Evolutionary conservation across 2,329 filamentous ascomycete species (phyloP).

Genomic region (Dichotomopilus funicola): DNA sequence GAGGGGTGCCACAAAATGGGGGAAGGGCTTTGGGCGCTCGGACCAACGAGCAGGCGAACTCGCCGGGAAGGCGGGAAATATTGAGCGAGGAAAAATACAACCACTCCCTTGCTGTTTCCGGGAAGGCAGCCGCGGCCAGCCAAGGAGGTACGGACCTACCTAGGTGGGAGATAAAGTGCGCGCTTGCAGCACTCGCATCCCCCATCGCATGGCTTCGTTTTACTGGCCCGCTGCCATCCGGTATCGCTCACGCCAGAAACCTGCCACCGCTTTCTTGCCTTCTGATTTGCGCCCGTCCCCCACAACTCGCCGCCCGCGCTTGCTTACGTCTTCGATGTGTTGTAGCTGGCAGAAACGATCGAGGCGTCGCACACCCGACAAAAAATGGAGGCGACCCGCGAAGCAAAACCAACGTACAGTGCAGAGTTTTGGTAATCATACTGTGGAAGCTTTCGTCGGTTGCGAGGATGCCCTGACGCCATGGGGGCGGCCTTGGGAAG

Average conservation of each 20-base stretch:
- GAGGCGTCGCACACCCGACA: neutral
- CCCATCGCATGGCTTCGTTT: neutral
- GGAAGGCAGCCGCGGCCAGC: too few relatives aligned
- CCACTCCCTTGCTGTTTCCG: slow-evolving; percentile 6
- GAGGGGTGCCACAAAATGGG: slow-evolving; percentile 19
- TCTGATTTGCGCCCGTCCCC: neutral
- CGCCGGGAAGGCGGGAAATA: slow-evolving; percentile 7
- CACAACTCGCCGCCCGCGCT: neutral
- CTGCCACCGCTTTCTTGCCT: neutral
- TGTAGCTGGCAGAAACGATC: neutral
- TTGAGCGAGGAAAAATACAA: slow-evolving; percentile 6
- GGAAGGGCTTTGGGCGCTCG: slow-evolving; percentile 16
- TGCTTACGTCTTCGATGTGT: neutral
- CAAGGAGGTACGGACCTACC: neutral
- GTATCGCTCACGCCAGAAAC: slow-evolving; percentile 11
- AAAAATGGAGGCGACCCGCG: neutral
- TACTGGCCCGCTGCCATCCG: slow-evolving; percentile 9
- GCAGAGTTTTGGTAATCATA: neutral
- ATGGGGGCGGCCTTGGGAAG: slow-evolving; percentile 7
- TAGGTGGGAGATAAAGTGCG: slow-evolving; percentile 9
- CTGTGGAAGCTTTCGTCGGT: neutral
- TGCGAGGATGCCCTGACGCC: slow-evolving; percentile 4
- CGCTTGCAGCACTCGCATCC: neutral
- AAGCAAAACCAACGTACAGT: slow-evolving; percentile 5
- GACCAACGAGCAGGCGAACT: slow-evolving; percentile 13